Conservation (phyloP, 129 eudicot species). For the Arctium lappa region DNA sequence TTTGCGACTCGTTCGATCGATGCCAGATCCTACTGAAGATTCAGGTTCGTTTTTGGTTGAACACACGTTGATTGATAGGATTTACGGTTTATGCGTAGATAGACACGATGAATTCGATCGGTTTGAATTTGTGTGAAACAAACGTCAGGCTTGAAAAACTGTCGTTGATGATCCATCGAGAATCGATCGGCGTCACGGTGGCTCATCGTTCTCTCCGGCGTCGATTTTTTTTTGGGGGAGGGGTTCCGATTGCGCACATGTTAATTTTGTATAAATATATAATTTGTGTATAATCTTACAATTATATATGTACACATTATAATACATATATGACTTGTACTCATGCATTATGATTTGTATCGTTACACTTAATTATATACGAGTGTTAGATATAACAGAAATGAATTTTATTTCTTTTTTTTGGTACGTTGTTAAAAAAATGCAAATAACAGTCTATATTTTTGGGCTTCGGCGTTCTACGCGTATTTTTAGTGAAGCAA, state of each 20-base stretch:
- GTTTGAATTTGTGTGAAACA: neutral
- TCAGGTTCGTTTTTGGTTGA: neutral
- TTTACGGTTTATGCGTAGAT: neutral
- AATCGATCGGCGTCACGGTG: neutral
- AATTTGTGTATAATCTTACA: neutral
- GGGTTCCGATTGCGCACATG: neutral
- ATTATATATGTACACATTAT: too few relatives aligned
- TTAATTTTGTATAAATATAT: neutral
- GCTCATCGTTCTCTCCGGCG: neutral
- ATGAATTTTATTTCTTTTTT: too few relatives aligned
- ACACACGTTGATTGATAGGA: neutral
- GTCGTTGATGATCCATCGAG: neutral
- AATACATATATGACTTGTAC: too few relatives aligned
- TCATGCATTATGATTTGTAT: too few relatives aligned
- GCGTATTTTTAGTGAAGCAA: too few relatives aligned
- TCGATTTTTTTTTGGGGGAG: neutral
- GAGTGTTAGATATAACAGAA: too few relatives aligned
- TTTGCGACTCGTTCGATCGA: conserved; percentile 32
- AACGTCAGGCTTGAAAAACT: neutral
- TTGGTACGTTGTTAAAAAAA: too few relatives aligned
- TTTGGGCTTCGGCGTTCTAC: too few relatives aligned
- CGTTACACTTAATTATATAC: too few relatives aligned
- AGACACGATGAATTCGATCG: neutral
- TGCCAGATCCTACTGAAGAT: conserved; percentile 15
- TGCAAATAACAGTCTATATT: too few relatives aligned